Evolutionary conservation across 73 alveolate species (phyloP).

Genomic region (Stentor coeruleus): DNA sequence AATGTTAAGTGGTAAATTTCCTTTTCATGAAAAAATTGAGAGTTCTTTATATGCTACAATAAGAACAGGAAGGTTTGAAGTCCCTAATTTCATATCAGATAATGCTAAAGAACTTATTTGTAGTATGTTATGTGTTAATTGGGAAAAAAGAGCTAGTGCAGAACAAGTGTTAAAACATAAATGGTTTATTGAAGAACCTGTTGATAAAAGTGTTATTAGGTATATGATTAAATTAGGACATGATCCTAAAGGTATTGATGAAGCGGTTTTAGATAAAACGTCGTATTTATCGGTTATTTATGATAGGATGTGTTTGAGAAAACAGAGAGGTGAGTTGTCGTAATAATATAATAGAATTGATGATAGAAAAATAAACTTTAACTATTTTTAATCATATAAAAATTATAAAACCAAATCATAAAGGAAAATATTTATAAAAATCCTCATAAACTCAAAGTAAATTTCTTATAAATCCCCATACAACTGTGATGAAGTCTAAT

Average conservation of each 20-base stretch:
- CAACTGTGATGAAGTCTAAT: too few species aligned
- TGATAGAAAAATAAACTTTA: too few species aligned
- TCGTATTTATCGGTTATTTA: background rate
- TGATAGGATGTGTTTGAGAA: background rate
- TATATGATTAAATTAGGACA: background rate
- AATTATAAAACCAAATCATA: too few species aligned
- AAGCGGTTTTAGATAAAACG: background rate
- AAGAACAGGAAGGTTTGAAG: background rate
- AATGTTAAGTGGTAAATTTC: conserved; percentile 18
- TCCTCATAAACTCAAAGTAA: too few species aligned
- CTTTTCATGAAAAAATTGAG: conserved; percentile 29
- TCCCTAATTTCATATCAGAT: background rate
- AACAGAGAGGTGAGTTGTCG: conserved; percentile 1
- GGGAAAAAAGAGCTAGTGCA: background rate
- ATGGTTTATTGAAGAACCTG: background rate
- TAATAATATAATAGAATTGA: too few species aligned
- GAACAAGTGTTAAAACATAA: background rate
- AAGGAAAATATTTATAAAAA: too few species aligned
- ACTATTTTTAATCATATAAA: too few species aligned
- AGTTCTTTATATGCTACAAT: background rate
- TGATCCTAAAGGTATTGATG: conserved; percentile 1
- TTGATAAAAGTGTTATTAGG: background rate
- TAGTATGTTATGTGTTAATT: background rate
- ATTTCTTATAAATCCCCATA: too few species aligned
- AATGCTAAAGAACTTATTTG: background rate